Percentiles rank a stretch among this genome's conserved stretches.
phyloP scores from a whole-genome alignment of 2,329 filamentous ascomycete genomes.

The Cercospora sesami region DNA sequence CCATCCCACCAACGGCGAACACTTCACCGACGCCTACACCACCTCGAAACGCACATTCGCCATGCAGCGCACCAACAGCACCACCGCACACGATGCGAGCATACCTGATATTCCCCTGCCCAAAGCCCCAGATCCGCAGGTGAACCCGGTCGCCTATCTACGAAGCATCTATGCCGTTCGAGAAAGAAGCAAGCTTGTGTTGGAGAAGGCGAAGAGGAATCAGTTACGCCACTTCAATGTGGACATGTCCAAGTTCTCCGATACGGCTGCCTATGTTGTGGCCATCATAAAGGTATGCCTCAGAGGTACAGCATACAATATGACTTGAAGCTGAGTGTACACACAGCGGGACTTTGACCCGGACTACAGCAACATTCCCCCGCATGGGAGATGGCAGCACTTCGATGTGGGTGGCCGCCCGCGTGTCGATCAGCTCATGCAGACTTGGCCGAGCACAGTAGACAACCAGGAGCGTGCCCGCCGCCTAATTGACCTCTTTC shows the following conservation, averaged over 20 bases:
- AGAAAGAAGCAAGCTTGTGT: constrained; percentile 71
- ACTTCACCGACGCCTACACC: constrained; percentile 32
- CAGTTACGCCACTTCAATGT: constrained; percentile 84
- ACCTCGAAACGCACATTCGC: constrained; percentile 13
- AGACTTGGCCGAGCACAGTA: constrained; percentile 66
- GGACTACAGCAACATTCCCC: constrained; percentile 71
- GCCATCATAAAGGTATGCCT: constrained; percentile 81
- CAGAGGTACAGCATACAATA: no score
- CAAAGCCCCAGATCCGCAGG: constrained; percentile 78
- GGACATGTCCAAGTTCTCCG: constrained; percentile 77
- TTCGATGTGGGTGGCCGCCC: constrained; percentile 78
- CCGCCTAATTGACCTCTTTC: constrained; percentile 73
- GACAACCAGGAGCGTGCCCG: constrained; percentile 74
- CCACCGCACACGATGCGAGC: constrained; percentile 47
- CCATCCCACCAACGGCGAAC: constrained; percentile 22
- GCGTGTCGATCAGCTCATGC: constrained; percentile 68
- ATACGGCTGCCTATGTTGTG: constrained; percentile 84
- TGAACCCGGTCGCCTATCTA: constrained; percentile 88
- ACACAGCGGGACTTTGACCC: constrained; percentile 67
- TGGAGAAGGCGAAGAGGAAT: constrained; percentile 74
- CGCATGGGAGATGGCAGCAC: constrained; percentile 84
- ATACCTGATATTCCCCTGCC: constrained; percentile 72
- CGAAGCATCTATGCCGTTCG: constrained; percentile 85
- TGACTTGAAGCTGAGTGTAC: constrained; percentile 4
- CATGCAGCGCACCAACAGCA: constrained; percentile 38